Evolutionary conservation across 2,329 filamentous ascomycete species (phyloP), one percentile per base, ranked within the genome.

Genomic region (Colletotrichum viniferum): DNA sequence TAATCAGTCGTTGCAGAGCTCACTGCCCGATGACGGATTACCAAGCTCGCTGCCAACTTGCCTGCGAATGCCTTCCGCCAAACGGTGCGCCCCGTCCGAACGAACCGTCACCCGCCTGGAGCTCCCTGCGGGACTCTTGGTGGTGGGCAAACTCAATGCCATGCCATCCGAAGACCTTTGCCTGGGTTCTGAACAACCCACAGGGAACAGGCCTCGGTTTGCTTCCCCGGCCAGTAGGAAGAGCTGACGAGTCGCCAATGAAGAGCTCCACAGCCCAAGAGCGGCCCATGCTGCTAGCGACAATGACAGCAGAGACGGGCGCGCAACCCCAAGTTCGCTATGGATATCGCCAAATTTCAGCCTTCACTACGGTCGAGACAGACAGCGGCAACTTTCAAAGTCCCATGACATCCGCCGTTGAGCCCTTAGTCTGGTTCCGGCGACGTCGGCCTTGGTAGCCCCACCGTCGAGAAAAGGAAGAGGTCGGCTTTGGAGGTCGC

Each of bases 191-290:
- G 34, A 68, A 32, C 26, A 14, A 14, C 16, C 56, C 69, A 38
- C 55, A n/a, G n/a, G 34, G 55, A 64, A 60, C 72, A 74, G 52
- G 61, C 48, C 34, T 64, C 48, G 62, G 69, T 64, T 58, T 24
- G 56, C 69, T 73, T 73, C 73, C 73, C 69, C 73, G 24, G 38
- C 61, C 52, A 74, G 58, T 68, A 64, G 56, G 38, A 71, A 48
- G 30, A 65, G 30, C 21, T 58, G 66, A 61, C 28, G 62, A 56
- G 58, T 60, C 65, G 65, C 65, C 52, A 68, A 68, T 34, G 32
- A n/a, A 18, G 32, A 68, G 34, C 30, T 58, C 65, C 65, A 68
- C 52, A 58, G 32, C 32, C 10, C 16, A 30, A 38, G 48, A 30
- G 48, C 32, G 30, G 32, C 67, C 30, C 28, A 65, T 24, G 9